Evolutionary conservation across 1,139 yeast genomes (phyloP).

Genomic region (Nadsonia starkeyi-henricii): DNA sequence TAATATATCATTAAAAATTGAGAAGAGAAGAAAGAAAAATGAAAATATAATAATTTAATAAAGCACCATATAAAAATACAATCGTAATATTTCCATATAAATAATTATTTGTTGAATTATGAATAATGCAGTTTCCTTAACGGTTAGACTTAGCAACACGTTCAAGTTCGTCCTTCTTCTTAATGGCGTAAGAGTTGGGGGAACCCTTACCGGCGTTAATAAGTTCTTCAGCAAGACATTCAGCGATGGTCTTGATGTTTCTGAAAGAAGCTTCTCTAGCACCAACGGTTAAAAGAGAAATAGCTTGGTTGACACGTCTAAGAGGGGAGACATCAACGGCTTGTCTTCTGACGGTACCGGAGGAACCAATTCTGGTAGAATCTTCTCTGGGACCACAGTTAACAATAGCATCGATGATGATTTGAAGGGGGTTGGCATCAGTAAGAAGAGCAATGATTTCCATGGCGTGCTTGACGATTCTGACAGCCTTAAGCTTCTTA

Average conservation of each 20-base stretch:
- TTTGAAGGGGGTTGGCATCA: slow-evolving; percentile 99
- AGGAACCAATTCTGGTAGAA: slow-evolving; percentile 99
- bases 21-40: slow-evolving; percentile 1
- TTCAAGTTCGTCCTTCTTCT: slow-evolving; percentile 99
- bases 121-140: slow-evolving; percentile 32
- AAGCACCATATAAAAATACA: slow-evolving; percentile 3
- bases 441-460: slow-evolving; percentile 96
- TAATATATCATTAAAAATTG: slow-evolving; percentile 1
- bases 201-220: slow-evolving; percentile 99
- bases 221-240: slow-evolving; percentile 99
- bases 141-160: slow-evolving; percentile 99
- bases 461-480: slow-evolving; percentile 98
- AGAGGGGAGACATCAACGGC: slow-evolving; percentile 99
- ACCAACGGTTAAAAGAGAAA: slow-evolving; percentile 96
- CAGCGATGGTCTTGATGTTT: slow-evolving; percentile 99
- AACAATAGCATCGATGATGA: slow-evolving; percentile 96
- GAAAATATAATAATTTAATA: slow-evolving; percentile 2
- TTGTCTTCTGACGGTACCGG: slow-evolving; percentile 99
- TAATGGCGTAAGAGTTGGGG: slow-evolving; percentile 98
- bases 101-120: slow-evolving; percentile 2
- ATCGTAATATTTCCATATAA: slow-evolving; percentile 1
- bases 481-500: slow-evolving; percentile 99
- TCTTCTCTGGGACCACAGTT: slow-evolving; percentile 99
- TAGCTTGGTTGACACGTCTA: slow-evolving; percentile 99
- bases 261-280: slow-evolving; percentile 99